phyloP scores from a whole-genome alignment of 202 grass and related monocot species.

The Setaria viridis region DNA sequence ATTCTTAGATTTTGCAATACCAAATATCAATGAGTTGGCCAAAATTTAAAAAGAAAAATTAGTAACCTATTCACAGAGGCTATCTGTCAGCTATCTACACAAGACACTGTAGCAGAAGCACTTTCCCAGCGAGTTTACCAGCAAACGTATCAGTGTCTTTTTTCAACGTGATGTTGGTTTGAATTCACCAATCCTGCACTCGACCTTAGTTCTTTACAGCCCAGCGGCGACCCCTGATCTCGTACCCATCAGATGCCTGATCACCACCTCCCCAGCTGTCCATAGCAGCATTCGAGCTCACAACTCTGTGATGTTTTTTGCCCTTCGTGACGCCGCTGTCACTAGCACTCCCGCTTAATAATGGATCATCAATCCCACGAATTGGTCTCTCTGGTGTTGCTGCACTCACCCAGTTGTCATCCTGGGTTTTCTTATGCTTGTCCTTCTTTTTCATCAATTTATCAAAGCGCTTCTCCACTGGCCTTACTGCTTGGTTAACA shows the following conservation, averaged over 20 bases:
- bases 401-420: constrained; percentile 76
- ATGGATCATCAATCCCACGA: constrained; percentile 88
- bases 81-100: constrained; percentile 39
- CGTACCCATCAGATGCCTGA: constrained; percentile 65
- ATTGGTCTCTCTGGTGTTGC: constrained; percentile 59
- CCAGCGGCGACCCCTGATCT: constrained; percentile 85
- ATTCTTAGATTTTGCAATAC: constrained; percentile 2
- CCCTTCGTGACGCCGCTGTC: constrained; percentile 66
- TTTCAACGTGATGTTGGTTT: background rate
- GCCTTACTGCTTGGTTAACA: constrained; percentile 82
- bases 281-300: constrained; percentile 38
- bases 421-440: constrained; percentile 68
- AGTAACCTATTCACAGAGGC: constrained; percentile 35
- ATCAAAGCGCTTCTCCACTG: constrained; percentile 84
- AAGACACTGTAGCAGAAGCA: background rate
- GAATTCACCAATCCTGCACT: constrained; percentile 35
- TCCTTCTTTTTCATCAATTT: constrained; percentile 78
- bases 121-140: constrained; percentile 20
- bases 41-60: background rate
- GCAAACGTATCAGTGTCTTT: constrained; percentile 2
- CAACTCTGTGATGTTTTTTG: constrained; percentile 60
- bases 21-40: background rate
- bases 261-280: constrained; percentile 77
- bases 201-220: constrained; percentile 61
- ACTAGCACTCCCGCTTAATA: constrained; percentile 72